Evolutionary conservation across 352 stramenopile species (phyloP).

Genomic region (Phytophthora tubulina): DNA sequence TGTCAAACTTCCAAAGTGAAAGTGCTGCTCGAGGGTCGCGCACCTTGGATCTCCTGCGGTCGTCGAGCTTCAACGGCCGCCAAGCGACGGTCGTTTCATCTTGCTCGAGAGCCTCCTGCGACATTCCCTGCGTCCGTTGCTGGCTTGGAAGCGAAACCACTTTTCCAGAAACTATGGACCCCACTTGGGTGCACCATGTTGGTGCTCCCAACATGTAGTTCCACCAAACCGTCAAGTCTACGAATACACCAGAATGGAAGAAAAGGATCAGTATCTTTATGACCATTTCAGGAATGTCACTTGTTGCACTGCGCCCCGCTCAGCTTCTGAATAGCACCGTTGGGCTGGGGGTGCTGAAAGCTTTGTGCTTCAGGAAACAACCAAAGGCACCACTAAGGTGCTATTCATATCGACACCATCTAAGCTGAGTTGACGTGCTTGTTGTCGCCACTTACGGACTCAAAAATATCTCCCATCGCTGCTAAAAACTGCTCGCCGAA

Average conservation of each 20-base stretch:
- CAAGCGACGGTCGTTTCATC: conserved; percentile 40
- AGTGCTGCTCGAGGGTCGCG: conserved; percentile 30
- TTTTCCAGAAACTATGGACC: background rate
- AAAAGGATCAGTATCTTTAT: no score
- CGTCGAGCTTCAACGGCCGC: background rate
- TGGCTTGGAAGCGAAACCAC: conserved; percentile 25
- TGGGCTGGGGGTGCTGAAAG: background rate
- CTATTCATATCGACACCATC: conserved; percentile 30
- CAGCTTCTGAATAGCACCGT: conserved; percentile 1
- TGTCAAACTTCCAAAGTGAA: conserved; percentile 34
- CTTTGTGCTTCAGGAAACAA: background rate
- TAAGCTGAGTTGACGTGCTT: conserved; percentile 34
- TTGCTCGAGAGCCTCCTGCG: background rate
- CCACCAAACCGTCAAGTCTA: background rate
- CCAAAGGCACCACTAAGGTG: background rate
- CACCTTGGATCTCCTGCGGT: conserved; percentile 24
- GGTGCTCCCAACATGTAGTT: background rate
- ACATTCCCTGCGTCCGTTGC: conserved; percentile 30
- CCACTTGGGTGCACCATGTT: no score
- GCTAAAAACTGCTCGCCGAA: conserved; percentile 76
- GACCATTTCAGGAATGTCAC: no score
- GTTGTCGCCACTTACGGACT: conserved; percentile 6
- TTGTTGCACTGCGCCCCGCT: conserved; percentile 15
- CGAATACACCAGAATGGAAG: conserved; percentile 11
- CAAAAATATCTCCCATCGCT: conserved; percentile 49